Evolutionary conservation across 345 rosid genomes (phyloP).

Genomic region (Combretum micranthum): DNA sequence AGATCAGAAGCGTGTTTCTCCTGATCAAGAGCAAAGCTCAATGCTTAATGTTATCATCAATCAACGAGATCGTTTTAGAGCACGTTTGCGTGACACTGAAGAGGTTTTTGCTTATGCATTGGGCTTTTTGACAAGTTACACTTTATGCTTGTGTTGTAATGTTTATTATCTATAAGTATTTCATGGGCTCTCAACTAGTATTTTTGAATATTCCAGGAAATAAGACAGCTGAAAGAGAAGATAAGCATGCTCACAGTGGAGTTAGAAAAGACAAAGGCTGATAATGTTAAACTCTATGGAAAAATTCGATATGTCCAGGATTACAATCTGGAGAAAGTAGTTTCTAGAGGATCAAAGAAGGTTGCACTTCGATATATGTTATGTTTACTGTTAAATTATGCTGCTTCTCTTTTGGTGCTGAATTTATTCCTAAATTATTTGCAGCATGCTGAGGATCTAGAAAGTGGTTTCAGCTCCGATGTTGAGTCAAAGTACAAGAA

Average conservation of each 20-base stretch:
- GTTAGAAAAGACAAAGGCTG: conserved; percentile 89
- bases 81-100: conserved; percentile 81
- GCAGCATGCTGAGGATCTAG: conserved; percentile 83
- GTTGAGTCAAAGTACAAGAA: conserved; percentile 97
- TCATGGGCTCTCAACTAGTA: neutral
- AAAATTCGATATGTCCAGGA: conserved; percentile 96
- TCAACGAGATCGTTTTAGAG: conserved; percentile 88
- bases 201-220: conserved; percentile 45
- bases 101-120: conserved; percentile 39
- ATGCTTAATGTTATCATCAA: conserved; percentile 98
- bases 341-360: conserved; percentile 94
- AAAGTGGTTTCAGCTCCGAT: conserved; percentile 90
- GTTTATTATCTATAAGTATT: neutral
- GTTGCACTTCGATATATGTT: conserved; percentile 19
- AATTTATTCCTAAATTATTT: neutral
- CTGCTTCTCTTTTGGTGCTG: neutral
- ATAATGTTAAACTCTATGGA: conserved; percentile 91
- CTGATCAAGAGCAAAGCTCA: conserved; percentile 91
- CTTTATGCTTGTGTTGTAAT: conserved; percentile 4
- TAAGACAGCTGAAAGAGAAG: conserved; percentile 84
- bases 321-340: conserved; percentile 86
- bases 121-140: neutral
- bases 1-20: conserved; percentile 61
- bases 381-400: neutral
- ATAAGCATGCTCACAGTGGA: conserved; percentile 61